Percentiles rank a stretch among this genome's conserved stretches.
Evolutionary conservation across 306 rosid genomes (phyloP).

Genomic region (Prunus mira): DNA sequence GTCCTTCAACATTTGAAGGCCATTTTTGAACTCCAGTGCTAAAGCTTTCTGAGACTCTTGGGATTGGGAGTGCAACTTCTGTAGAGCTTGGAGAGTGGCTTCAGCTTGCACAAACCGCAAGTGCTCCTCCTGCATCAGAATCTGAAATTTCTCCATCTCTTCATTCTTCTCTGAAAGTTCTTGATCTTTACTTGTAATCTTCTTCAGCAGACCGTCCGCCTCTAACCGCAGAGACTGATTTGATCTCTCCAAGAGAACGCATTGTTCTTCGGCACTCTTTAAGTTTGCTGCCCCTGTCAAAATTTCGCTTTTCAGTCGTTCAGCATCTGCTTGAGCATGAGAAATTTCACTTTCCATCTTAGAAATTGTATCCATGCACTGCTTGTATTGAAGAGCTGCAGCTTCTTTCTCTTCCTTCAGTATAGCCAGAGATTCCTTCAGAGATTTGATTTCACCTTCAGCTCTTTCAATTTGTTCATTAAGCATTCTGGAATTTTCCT

Average conservation of each 20-base stretch:
- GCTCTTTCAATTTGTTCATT: constrained; percentile 56
- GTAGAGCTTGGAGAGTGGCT: constrained; percentile 65
- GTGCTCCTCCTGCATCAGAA: constrained; percentile 67
- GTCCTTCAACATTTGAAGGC: constrained; percentile 76
- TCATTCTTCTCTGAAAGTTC: constrained; percentile 68
- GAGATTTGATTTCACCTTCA: constrained; percentile 55
- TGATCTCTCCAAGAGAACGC: constrained; percentile 57
- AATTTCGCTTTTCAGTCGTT: constrained; percentile 51
- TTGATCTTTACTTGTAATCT: constrained; percentile 68
- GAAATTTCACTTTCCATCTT: constrained; percentile 67
- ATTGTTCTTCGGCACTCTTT: constrained; percentile 54
- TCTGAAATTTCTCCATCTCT: constrained; percentile 72
- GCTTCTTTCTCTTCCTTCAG: constrained; percentile 68
- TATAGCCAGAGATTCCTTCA: constrained; percentile 45
- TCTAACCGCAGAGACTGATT: constrained; percentile 65
- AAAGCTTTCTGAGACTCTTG: constrained; percentile 87
- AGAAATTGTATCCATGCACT: constrained; percentile 64
- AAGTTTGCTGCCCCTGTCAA: constrained; percentile 51
- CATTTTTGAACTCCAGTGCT: constrained; percentile 73
- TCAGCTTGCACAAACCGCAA: constrained; percentile 71
- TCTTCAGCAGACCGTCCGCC: constrained; percentile 63
- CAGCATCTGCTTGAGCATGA: constrained; percentile 52
- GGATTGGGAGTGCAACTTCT: constrained; percentile 66
- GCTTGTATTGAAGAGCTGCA: constrained; percentile 48
- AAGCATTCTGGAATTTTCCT: constrained; percentile 62